Evolutionary conservation across 2,329 filamentous ascomycete species (phyloP).

Genomic region (Tolypocladium ovalisporum): DNA sequence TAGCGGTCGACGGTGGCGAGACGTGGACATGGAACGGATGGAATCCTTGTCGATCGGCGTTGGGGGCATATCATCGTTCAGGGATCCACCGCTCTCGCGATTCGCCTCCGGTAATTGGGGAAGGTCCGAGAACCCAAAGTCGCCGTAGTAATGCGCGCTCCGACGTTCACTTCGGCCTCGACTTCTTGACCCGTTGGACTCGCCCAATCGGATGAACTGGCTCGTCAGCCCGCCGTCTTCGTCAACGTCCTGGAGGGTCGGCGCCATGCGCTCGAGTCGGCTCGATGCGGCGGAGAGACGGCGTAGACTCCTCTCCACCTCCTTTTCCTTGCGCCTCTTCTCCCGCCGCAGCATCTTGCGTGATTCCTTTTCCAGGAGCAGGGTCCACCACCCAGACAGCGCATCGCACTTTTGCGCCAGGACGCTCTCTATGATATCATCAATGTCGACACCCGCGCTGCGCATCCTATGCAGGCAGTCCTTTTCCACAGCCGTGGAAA

Average conservation of each 20-base stretch:
- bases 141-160: slow-evolving; percentile 51
- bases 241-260: slow-evolving; percentile 65
- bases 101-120: slow-evolving; percentile 61
- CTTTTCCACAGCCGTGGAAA: slow-evolving; percentile 78
- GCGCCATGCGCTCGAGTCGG: slow-evolving; percentile 69
- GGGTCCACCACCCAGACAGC: slow-evolving; percentile 89
- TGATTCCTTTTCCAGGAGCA: slow-evolving; percentile 89
- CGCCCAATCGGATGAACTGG: slow-evolving; percentile 29
- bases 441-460: slow-evolving; percentile 85
- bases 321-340: slow-evolving; percentile 73
- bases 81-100: slow-evolving; percentile 15
- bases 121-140: slow-evolving; percentile 61
- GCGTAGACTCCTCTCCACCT: slow-evolving; percentile 69
- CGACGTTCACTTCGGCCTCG: slow-evolving; percentile 71
- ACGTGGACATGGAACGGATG: slow-evolving; percentile 65
- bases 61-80: slow-evolving; percentile 39
- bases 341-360: slow-evolving; percentile 74
- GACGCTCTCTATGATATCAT: slow-evolving; percentile 89
- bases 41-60: slow-evolving; percentile 72
- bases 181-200: slow-evolving; percentile 44
- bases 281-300: slow-evolving; percentile 84
- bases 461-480: slow-evolving; percentile 88
- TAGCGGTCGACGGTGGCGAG: slow-evolving; percentile 61
- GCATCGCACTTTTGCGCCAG: slow-evolving; percentile 81
- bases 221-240: slow-evolving; percentile 54